Percentiles rank a stretch among this genome's conserved stretches.
phyloP scores from a whole-genome alignment of 371 early-diverging fungal genomes.

The Rhizopus sp. region DNA sequence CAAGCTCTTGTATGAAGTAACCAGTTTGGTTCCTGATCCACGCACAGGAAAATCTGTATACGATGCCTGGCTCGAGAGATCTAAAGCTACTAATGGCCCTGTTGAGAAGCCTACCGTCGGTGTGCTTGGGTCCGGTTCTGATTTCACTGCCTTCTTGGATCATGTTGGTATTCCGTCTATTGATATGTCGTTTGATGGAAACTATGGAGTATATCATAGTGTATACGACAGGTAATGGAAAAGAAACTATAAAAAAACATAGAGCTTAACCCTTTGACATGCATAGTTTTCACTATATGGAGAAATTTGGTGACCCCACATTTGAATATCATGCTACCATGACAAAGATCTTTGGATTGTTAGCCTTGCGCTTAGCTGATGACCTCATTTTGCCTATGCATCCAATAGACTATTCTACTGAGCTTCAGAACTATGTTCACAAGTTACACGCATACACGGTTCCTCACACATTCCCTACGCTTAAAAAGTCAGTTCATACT shows the following conservation, averaged over 20 bases:
- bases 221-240: slow-evolving; percentile 51
- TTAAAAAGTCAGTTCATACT: slow-evolving; percentile 20
- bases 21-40: slow-evolving; percentile 51
- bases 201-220: slow-evolving; percentile 62
- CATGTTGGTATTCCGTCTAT: slow-evolving; percentile 59
- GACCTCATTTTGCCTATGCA: slow-evolving; percentile 30
- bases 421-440: slow-evolving; percentile 11
- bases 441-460: slow-evolving; percentile 5
- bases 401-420: slow-evolving; percentile 1
- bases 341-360: slow-evolving; percentile 40
- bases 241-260: background rate
- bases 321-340: slow-evolving; percentile 61
- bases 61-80: slow-evolving; percentile 46
- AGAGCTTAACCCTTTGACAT: slow-evolving; percentile 35
- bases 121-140: slow-evolving; percentile 57
- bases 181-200: slow-evolving; percentile 48
- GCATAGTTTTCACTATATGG: slow-evolving; percentile 59
- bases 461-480: slow-evolving; percentile 17
- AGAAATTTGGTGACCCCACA: slow-evolving; percentile 63
- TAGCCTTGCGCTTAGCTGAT: slow-evolving; percentile 41
- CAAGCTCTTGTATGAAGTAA: slow-evolving; percentile 50
- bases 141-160: slow-evolving; percentile 58
- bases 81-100: slow-evolving; percentile 19
- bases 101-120: slow-evolving; percentile 13
- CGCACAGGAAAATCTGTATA: slow-evolving; percentile 46